These are phyloP conservation scores for Cryptococcus sp. DNA, from an alignment of 1,284 basidiomycete genomes.

Conservation along the genomic window DNA sequence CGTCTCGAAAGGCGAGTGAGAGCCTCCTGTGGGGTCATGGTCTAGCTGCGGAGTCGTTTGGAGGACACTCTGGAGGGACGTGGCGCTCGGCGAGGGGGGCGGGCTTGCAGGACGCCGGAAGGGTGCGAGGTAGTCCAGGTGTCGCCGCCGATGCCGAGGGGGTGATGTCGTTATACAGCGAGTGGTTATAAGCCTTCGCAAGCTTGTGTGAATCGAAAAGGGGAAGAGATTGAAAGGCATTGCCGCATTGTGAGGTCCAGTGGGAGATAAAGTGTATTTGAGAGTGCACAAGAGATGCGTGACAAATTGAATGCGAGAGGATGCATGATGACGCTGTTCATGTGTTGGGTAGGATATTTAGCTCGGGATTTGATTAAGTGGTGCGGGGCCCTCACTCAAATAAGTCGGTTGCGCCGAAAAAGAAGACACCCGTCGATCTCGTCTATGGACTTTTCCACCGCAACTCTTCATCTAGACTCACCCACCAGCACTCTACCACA, in stretches of 20 bases:
- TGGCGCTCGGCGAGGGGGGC: background rate
- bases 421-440: too few relatives aligned
- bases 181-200: background rate
- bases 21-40: background rate
- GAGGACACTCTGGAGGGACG: constrained; percentile 9
- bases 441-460: too few relatives aligned
- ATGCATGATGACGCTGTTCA: background rate
- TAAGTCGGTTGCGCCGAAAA: too few relatives aligned
- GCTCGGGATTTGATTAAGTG: too few relatives aligned
- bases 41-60: background rate
- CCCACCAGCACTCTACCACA: background rate
- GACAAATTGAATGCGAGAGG: too few relatives aligned
- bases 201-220: background rate
- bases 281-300: background rate
- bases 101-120: constrained; percentile 6
- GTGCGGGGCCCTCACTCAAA: too few relatives aligned
- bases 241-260: constrained; percentile 6
- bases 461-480: too few relatives aligned
- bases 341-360: background rate
- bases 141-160: constrained; percentile 1
- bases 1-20: constrained; percentile 18
- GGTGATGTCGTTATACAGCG: background rate
- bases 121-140: constrained; percentile 9
- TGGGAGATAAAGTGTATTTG: background rate
- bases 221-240: constrained; percentile 5